phyloP scores from a whole-genome alignment of 2,329 filamentous ascomycete species.

The Botrytis elliptica region DNA sequence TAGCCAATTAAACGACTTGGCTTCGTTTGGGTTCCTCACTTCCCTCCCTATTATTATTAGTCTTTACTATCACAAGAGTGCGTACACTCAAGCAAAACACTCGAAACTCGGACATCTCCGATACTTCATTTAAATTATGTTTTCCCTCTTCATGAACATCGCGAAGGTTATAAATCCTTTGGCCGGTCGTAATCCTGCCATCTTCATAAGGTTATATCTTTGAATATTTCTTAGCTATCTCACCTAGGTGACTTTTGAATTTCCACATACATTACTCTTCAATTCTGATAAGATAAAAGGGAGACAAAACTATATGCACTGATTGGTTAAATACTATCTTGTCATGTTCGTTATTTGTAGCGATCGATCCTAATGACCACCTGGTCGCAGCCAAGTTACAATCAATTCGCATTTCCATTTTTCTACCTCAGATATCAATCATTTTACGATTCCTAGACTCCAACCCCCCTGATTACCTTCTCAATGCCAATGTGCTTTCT shows the following conservation, averaged over 20 bases:
- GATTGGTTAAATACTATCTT: background rate
- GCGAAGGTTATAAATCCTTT: background rate
- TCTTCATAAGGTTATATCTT: background rate
- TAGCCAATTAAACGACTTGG: background rate
- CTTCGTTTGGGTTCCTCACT: background rate
- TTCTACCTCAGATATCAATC: background rate
- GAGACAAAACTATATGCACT: background rate
- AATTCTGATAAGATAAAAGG: background rate
- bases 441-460: background rate
- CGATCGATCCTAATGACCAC: background rate
- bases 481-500: background rate
- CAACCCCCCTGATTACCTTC: too few relatives aligned
- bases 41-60: background rate
- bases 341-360: background rate
- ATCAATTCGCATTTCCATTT: background rate
- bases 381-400: background rate
- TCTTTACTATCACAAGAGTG: background rate
- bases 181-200: background rate
- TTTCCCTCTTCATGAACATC: background rate
- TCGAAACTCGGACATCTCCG: background rate
- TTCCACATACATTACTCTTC: background rate
- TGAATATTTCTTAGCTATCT: background rate
- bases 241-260: background rate
- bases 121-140: background rate
- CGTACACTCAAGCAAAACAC: background rate